Conservation (phyloP, 176 grass and related monocot species). For the Zoysia pacifica region DNA sequence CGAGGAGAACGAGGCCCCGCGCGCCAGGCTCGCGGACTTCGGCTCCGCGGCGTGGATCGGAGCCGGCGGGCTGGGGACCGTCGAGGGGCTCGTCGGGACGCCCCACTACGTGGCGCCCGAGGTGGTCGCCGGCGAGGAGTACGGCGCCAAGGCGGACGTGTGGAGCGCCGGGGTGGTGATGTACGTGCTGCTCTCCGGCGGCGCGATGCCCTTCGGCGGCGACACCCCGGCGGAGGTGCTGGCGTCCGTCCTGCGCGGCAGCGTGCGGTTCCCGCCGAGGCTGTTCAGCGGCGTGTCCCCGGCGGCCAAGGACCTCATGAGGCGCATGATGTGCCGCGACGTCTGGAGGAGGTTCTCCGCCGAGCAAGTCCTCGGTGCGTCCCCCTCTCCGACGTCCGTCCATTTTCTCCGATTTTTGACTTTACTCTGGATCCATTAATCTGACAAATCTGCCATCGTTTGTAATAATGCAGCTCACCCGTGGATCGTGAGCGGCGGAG, state of each 20-base stretch:
- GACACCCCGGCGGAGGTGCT: constrained; percentile 70
- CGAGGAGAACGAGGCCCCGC: not conserved
- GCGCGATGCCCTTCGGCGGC: constrained; percentile 72
- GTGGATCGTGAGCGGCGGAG: constrained; percentile 70
- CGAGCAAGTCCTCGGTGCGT: constrained; percentile 70
- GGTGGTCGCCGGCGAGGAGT: constrained; percentile 66
- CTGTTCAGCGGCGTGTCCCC: constrained; percentile 62
- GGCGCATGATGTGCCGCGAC: constrained; percentile 79
- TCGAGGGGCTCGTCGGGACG: constrained; percentile 73
- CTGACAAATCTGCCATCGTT: not conserved
- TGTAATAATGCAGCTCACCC: constrained; percentile 66
- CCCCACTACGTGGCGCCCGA: constrained; percentile 85
- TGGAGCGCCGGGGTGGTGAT: constrained; percentile 90
- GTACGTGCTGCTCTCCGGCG: constrained; percentile 79
- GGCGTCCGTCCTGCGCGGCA: constrained; percentile 49
- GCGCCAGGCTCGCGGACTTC: constrained; percentile 67
- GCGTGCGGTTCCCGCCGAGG: constrained; percentile 60
- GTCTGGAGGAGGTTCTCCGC: constrained; percentile 70
- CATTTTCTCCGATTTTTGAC: not conserved
- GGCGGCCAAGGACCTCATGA: constrained; percentile 75
- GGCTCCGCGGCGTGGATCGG: constrained; percentile 73
- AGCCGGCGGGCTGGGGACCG: constrained; percentile 33
- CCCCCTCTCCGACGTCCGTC: not conserved
- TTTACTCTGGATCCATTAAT: not conserved
- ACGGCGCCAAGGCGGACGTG: constrained; percentile 81